A percentile compares a stretch with the other conserved stretches of the same genome.
Evolutionary conservation across 176 grass and related monocot genomes (phyloP).

Genomic region (Oryza meyeriana): DNA sequence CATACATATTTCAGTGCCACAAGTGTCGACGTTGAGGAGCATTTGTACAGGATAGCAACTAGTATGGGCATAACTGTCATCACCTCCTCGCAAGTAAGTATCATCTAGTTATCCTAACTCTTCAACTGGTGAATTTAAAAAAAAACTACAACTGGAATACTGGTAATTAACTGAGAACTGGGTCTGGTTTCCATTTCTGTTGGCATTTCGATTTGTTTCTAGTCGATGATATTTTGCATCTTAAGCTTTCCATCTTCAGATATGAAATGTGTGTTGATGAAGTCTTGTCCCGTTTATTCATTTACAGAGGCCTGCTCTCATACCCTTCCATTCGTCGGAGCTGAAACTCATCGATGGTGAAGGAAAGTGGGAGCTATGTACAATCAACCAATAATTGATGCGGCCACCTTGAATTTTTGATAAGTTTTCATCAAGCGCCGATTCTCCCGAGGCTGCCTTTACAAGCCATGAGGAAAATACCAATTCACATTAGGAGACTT

Average conservation of each 20-base stretch:
- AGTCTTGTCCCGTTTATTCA: background rate
- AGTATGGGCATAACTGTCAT: conserved; percentile 93
- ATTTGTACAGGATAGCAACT: conserved; percentile 88
- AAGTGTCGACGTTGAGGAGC: conserved; percentile 96
- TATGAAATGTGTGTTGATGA: conserved; percentile 7
- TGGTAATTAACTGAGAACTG: background rate
- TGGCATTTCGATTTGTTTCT: background rate
- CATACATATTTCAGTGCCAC: conserved; percentile 63
- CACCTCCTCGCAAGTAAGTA: conserved; percentile 83
- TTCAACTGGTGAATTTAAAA: background rate
- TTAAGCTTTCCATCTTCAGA: background rate
- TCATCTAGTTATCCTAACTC: background rate
- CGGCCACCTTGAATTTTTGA: background rate
- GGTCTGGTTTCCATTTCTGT: background rate
- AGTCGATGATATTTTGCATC: background rate
- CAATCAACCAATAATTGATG: conserved; percentile 56
- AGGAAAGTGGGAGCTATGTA: conserved; percentile 89
- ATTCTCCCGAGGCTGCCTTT: background rate
- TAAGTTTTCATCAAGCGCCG: background rate
- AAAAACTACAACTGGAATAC: background rate
- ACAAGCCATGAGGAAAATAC: background rate
- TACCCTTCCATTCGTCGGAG: conserved; percentile 91
- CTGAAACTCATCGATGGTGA: conserved; percentile 94
- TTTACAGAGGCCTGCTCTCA: conserved; percentile 87
- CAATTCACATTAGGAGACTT: background rate